Evolutionary conservation across 306 rosid species (phyloP).

Genomic region (Gillenia trifoliata): DNA sequence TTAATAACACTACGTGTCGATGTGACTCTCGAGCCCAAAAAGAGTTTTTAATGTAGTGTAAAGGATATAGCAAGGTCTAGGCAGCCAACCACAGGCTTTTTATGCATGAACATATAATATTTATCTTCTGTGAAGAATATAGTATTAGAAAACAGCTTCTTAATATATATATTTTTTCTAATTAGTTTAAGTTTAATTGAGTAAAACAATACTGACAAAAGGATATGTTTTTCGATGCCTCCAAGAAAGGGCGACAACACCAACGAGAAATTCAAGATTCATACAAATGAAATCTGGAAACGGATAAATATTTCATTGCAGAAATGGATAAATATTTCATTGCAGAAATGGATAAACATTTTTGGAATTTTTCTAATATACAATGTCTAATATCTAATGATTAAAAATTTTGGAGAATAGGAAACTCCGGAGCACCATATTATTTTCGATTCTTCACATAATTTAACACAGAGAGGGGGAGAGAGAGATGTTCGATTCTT

Average conservation of each 20-base stretch:
- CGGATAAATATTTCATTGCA: neutral
- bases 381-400: neutral
- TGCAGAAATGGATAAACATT: too few relatives aligned
- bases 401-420: neutral
- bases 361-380: too few relatives aligned
- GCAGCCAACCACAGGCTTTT: conserved; percentile 13
- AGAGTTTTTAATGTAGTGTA: too few relatives aligned
- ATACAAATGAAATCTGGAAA: neutral
- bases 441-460: neutral
- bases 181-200: neutral
- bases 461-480: neutral
- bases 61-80: neutral
- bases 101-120: neutral
- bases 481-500: too few relatives aligned
- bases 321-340: too few relatives aligned
- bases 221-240: neutral
- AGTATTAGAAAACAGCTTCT: neutral
- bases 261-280: neutral
- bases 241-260: neutral
- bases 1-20: neutral
- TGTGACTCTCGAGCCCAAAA: neutral
- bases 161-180: neutral
- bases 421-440: too few relatives aligned
- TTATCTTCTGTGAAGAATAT: too few relatives aligned
- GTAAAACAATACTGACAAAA: neutral